phyloP scores from a whole-genome alignment of 768 basidiomycete genomes.

The Lactarius hatsudake region DNA sequence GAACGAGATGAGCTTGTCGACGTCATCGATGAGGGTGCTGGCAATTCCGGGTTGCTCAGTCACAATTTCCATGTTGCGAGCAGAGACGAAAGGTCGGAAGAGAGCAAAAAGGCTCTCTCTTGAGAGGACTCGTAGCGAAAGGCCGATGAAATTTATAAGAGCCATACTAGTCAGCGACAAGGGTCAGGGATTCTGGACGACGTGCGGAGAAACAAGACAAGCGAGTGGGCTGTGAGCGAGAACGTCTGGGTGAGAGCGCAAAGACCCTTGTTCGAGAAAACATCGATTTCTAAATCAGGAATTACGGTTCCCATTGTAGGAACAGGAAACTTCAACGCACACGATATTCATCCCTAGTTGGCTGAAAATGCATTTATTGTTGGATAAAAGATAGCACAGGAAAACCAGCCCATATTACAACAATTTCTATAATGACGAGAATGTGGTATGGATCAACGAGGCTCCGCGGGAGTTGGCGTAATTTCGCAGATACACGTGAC shows the following conservation, averaged over 20 bases:
- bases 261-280: neutral
- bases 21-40: constrained; percentile 5
- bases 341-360: neutral
- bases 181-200: neutral
- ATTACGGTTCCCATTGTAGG: constrained; percentile 11
- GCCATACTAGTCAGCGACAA: no score
- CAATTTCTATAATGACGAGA: no score
- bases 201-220: neutral
- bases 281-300: constrained; percentile 10
- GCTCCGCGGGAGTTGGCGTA: no score
- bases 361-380: no score
- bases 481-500: no score
- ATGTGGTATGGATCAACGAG: no score
- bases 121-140: no score
- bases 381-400: no score
- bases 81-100: neutral
- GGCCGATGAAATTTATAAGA: constrained; percentile 8
- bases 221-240: neutral
- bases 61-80: neutral
- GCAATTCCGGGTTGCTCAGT: constrained; percentile 4
- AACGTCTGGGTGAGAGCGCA: neutral
- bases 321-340: constrained; percentile 1
- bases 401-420: no score
- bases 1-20: constrained; percentile 9
- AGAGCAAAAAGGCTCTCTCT: neutral